Percentiles rank a stretch among this genome's conserved stretches.
phyloP scores from a whole-genome alignment of 148 eudicot species.

The Beta vulgaris region DNA sequence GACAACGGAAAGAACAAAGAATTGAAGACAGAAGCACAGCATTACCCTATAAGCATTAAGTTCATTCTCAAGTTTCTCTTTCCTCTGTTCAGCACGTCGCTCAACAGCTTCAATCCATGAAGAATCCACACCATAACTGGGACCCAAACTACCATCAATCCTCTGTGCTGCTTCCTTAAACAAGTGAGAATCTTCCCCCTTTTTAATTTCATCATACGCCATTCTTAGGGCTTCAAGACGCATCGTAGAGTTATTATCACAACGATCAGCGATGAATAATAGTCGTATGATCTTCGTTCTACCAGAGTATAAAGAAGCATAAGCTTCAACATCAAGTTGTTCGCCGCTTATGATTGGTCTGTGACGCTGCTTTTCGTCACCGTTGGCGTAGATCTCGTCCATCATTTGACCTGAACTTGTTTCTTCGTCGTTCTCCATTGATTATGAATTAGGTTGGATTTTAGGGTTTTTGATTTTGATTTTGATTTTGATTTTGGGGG shows the following conservation, averaged over 20 bases:
- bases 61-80: conserved; percentile 85
- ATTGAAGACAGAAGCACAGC: not conserved
- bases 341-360: conserved; percentile 61
- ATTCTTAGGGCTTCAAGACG: conserved; percentile 70
- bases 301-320: conserved; percentile 73
- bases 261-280: conserved; percentile 66
- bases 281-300: conserved; percentile 79
- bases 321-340: conserved; percentile 83
- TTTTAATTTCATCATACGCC: conserved; percentile 89
- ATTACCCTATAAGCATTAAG: conserved; percentile 88
- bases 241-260: conserved; percentile 41
- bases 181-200: conserved; percentile 72
- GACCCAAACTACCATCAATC: conserved; percentile 64
- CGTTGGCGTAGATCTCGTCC: conserved; percentile 32
- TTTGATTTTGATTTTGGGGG: not conserved
- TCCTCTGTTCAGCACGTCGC: conserved; percentile 64
- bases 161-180: conserved; percentile 60
- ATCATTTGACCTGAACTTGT: conserved; percentile 20
- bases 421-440: conserved; percentile 33
- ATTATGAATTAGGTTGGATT: not conserved
- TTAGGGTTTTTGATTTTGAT: not conserved
- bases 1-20: not conserved
- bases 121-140: conserved; percentile 44
- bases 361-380: conserved; percentile 17
- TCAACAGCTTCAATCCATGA: conserved; percentile 71